phyloP scores from a whole-genome alignment of 202 grass and related monocot genomes.

The Eragrostis tef region DNA sequence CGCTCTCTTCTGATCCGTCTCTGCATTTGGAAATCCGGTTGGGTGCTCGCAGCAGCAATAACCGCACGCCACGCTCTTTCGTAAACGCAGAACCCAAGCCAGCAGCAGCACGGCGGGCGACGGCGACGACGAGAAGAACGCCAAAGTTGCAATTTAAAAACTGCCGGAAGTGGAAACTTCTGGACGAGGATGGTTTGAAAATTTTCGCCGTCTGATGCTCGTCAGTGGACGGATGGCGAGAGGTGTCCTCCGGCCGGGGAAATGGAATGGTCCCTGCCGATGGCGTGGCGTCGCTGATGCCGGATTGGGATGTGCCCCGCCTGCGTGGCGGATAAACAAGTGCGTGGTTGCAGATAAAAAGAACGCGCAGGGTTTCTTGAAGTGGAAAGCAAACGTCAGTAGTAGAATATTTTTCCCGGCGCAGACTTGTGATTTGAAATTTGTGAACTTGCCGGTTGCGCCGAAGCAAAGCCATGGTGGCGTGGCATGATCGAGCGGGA shows the following conservation, averaged over 20 bases:
- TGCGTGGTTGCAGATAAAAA: not conserved
- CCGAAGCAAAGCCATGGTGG: not conserved
- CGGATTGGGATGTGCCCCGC: not conserved
- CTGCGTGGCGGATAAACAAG: not conserved
- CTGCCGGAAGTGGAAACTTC: not conserved
- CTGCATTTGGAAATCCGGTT: not conserved
- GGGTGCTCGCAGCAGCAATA: too few species aligned
- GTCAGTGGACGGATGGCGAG: slow-evolving; percentile 35
- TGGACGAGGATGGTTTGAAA: not conserved
- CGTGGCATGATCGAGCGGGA: not conserved
- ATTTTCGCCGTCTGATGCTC: not conserved
- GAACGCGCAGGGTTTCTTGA: not conserved
- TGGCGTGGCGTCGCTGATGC: not conserved
- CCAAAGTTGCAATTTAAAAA: not conserved
- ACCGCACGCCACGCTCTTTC: not conserved
- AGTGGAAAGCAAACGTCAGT: slow-evolving; percentile 31
- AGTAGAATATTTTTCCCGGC: not conserved
- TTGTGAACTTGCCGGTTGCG: too few species aligned
- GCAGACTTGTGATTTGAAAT: not conserved
- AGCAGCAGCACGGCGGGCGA: too few species aligned
- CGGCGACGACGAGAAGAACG: too few species aligned
- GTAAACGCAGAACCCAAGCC: not conserved
- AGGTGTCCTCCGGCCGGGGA: not conserved
- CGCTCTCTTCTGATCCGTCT: not conserved
- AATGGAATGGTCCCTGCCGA: not conserved